Base-by-base conservation (phyloP, 169 alveolate genomes). In the Besnoitia besnoiti region DNA sequence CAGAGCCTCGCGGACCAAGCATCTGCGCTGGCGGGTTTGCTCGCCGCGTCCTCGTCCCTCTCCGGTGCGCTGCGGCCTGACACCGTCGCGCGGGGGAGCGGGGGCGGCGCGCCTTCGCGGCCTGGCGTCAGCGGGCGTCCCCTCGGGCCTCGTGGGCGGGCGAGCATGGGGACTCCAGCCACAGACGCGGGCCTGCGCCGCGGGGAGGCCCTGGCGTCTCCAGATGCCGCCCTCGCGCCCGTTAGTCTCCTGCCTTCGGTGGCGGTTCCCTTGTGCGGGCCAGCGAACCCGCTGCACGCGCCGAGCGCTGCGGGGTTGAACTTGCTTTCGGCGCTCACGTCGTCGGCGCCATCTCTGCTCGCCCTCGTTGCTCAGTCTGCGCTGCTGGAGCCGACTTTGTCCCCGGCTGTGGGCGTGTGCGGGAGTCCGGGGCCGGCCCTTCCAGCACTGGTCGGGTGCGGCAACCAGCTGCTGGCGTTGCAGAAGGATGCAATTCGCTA, bases 401-500 rank as follows among this genome's bases (percentile, higher is more conserved):
- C 67, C 10, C 46, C 75, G 21, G 55, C 47, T 47, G 39, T 67
- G 40, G 5, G 30, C 14, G 84, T 75, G 49, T 19, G 73, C 16
- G 2, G 85, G 39, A 90, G 89, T 80, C 76, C 90, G 76, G 39
- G 94, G 30, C 89, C 96, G 0, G 89, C 93, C 51, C 50, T 88
- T 14, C 87, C 91, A 49, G 85, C 92, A 35, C 55, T 91, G 35
- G 82, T 88, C 62, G 90, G 61, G 51, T 76, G 77, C 50, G 94
- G 94, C n/a, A 92, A 89, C 79, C 90, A 94, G 73, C 92, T 94
- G 82, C 55, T 93, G 42, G 88, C 77, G 16, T 75, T 94, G 76
- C 96, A 94, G 55, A 94, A 94, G 62, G 94, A 91, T 46, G 95
- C 95, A 24, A 93, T 94, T 39, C 92, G 87, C 59, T 87, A 90